Conservation (phyloP, 805 yeast genomes). For the Geotrichum ghanense region DNA sequence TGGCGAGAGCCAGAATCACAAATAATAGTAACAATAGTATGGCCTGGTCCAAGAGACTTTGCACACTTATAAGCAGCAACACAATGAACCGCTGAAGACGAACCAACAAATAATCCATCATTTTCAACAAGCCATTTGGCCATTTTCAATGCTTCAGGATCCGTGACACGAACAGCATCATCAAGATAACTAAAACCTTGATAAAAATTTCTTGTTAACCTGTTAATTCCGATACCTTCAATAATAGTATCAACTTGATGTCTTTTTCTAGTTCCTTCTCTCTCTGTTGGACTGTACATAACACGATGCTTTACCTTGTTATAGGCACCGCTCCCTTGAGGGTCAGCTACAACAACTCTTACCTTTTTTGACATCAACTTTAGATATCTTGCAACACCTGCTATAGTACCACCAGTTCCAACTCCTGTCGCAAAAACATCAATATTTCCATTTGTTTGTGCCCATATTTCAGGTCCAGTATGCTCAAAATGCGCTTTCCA, state of each 20-base stretch:
- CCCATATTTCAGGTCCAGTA: slow-evolving; percentile 90
- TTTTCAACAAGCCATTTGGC: slow-evolving; percentile 69
- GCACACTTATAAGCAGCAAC: slow-evolving; percentile 73
- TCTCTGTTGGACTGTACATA: slow-evolving; percentile 82
- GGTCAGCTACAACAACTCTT: slow-evolving; percentile 70
- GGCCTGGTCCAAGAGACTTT: slow-evolving; percentile 40
- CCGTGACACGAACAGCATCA: slow-evolving; percentile 69
- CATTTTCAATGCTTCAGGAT: slow-evolving; percentile 75
- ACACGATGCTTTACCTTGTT: slow-evolving; percentile 83
- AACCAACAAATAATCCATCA: slow-evolving; percentile 88
- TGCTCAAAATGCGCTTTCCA: slow-evolving; percentile 75
- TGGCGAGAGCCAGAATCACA: slow-evolving; percentile 92
- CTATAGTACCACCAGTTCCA: slow-evolving; percentile 94
- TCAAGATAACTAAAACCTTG: slow-evolving; percentile 63
- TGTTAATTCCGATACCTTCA: slow-evolving; percentile 87
- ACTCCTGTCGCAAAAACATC: slow-evolving; percentile 84
- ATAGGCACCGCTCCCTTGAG: slow-evolving; percentile 88
- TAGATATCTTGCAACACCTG: slow-evolving; percentile 78
- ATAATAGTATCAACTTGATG: slow-evolving; percentile 94
- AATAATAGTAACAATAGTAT: slow-evolving; percentile 68
- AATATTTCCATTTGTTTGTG: slow-evolving; percentile 51
- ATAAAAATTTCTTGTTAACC: slow-evolving; percentile 72
- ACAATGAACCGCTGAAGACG: slow-evolving; percentile 88
- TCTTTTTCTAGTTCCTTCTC: slow-evolving; percentile 85
- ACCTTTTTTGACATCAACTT: slow-evolving; percentile 37